Conservation (phyloP, 805 yeast species). For the Suhomyces vadensis region DNA sequence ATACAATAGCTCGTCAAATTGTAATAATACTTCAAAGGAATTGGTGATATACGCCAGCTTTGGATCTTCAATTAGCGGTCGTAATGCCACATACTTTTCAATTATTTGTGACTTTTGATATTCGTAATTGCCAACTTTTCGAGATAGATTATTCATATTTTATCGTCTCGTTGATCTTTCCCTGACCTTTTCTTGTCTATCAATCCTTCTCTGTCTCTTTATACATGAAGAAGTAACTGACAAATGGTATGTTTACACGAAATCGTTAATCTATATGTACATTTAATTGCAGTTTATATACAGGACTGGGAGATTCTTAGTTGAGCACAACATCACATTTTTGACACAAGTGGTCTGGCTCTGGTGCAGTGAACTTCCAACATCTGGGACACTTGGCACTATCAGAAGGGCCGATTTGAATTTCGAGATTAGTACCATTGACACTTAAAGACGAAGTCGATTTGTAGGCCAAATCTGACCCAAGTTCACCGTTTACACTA, state of each 20-base stretch:
- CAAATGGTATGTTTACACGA: neutral
- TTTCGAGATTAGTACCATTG: conserved; percentile 24
- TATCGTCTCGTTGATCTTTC: neutral
- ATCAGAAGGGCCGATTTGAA: conserved; percentile 46
- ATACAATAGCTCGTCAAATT: conserved; percentile 29
- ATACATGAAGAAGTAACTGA: neutral
- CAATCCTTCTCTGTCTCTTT: neutral
- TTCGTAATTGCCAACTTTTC: conserved; percentile 21
- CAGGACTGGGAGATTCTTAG: neutral
- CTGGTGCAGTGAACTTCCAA: conserved; percentile 72
- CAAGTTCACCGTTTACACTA: conserved; percentile 8
- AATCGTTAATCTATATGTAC: conserved; percentile 15
- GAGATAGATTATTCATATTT: conserved; percentile 3
- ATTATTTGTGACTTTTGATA: conserved; percentile 17
- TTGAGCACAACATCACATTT: conserved; percentile 59
- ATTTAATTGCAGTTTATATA: conserved; percentile 5
- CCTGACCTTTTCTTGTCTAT: neutral
- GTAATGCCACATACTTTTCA: conserved; percentile 15
- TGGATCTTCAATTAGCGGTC: conserved; percentile 9
- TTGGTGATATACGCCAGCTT: conserved; percentile 1
- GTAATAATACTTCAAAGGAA: conserved; percentile 19
- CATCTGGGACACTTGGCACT: conserved; percentile 85
- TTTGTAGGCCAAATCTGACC: conserved; percentile 16
- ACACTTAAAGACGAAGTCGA: conserved; percentile 4
- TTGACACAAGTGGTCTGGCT: conserved; percentile 56